Percentiles rank a stretch among this genome's conserved stretches.
phyloP scores from a whole-genome alignment of 192 early-diverging fungal genomes.

The Chytriomyces hyalinus region DNA sequence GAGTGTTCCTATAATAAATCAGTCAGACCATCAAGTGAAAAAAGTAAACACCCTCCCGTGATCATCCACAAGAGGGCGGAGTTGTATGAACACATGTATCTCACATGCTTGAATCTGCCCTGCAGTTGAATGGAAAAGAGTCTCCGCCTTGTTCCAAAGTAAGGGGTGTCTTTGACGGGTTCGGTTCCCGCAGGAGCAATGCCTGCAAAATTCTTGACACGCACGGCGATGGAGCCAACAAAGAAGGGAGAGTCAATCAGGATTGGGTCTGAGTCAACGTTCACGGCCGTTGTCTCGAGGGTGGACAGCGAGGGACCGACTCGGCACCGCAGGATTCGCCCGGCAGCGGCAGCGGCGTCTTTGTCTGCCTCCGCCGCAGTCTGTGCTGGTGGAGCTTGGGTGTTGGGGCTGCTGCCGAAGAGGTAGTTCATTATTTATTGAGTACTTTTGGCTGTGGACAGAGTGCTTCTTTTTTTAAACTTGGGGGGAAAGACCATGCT shows the following conservation, averaged over 20 bases:
- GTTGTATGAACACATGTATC: not conserved
- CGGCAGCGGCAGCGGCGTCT: conserved; percentile 1
- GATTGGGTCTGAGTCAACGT: conserved; percentile 68
- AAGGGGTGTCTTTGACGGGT: conserved; percentile 43
- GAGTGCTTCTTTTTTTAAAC: too few species aligned
- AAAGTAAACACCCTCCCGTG: not conserved
- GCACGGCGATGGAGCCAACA: conserved; percentile 67
- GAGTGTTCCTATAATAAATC: conserved; percentile 50
- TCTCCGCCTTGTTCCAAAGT: conserved; percentile 67
- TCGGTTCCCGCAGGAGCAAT: conserved; percentile 47
- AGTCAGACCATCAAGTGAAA: not conserved
- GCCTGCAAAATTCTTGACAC: conserved; percentile 71
- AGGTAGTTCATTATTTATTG: not conserved
- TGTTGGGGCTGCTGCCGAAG: not conserved
- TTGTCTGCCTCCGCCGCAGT: not conserved
- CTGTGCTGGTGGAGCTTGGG: not conserved
- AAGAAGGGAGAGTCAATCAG: conserved; percentile 70
- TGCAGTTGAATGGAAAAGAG: conserved; percentile 75
- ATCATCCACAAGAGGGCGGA: not conserved
- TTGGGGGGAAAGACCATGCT: too few species aligned
- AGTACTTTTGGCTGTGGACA: too few species aligned
- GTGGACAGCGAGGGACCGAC: conserved; percentile 51
- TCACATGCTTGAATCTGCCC: conserved; percentile 73
- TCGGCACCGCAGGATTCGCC: conserved; percentile 50
- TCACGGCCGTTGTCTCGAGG: conserved; percentile 54